phyloP scores from a whole-genome alignment of 2,329 filamentous ascomycete species.

The Microdochium trichocladiopsis region DNA sequence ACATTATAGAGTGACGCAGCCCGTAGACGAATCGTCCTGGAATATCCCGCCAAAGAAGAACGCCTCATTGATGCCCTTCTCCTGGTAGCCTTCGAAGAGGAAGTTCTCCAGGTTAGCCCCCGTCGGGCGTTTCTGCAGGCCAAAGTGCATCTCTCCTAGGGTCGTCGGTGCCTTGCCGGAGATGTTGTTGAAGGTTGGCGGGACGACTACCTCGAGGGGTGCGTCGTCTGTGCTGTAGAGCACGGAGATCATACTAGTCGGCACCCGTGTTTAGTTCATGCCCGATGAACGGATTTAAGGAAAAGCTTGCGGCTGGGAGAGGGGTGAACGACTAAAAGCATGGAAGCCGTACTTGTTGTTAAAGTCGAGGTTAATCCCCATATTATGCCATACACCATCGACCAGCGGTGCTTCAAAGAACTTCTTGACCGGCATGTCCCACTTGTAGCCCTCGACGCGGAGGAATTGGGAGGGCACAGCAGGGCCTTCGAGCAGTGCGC shows the following conservation, averaged over 20 bases:
- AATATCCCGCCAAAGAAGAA: conserved; percentile 2
- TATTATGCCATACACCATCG: conserved; percentile 2
- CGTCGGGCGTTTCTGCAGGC: conserved; percentile 1
- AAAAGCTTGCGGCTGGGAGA: not conserved
- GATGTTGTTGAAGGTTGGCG: conserved; percentile 2
- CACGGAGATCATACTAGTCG: conserved; percentile 1
- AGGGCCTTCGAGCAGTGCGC: not conserved
- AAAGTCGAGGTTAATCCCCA: conserved; percentile 2
- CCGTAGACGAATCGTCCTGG: conserved; percentile 1
- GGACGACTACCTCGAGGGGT: conserved; percentile 1
- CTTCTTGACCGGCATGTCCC: conserved; percentile 1
- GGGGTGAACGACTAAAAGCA: not conserved
- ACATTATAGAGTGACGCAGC: conserved; percentile 3
- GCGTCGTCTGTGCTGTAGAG: conserved; percentile 1
- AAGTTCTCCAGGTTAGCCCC: conserved; percentile 1
- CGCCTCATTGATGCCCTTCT: conserved; percentile 2
- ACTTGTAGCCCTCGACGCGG: conserved; percentile 3
- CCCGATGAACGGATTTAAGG: not conserved
- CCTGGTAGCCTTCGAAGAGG: conserved; percentile 2
- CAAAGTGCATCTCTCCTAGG: conserved; percentile 2
- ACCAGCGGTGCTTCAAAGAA: conserved; percentile 2
- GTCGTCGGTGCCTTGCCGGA: conserved; percentile 1
- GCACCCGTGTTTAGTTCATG: not conserved
- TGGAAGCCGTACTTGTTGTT: conserved; percentile 1
- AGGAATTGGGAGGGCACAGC: not conserved